These are phyloP conservation scores for Beauveria sp. DNA, from an alignment of 2,329 filamentous ascomycete genomes.

Conservation along the genomic window DNA sequence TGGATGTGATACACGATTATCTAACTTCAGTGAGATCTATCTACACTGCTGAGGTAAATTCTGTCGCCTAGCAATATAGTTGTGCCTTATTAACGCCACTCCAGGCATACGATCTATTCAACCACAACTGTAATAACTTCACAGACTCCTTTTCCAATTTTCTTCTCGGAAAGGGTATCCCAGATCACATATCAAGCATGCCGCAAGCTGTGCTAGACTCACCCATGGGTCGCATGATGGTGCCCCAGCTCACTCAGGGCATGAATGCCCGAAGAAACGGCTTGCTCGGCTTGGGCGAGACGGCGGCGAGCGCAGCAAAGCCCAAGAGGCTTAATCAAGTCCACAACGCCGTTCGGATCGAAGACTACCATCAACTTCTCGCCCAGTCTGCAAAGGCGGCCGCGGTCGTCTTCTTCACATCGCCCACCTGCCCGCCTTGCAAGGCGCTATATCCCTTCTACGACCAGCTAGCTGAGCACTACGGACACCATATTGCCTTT, in stretches of 20 bases:
- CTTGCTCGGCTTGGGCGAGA: slow-evolving; percentile 44
- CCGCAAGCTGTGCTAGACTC: slow-evolving; percentile 79
- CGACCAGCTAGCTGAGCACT: slow-evolving; percentile 69
- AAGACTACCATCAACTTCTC: slow-evolving; percentile 29
- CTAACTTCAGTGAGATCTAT: slow-evolving; percentile 74
- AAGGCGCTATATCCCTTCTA: slow-evolving; percentile 75
- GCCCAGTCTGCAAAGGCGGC: slow-evolving; percentile 58
- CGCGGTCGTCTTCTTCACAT: slow-evolving; percentile 88
- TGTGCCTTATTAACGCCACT: neutral
- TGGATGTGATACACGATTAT: slow-evolving; percentile 80
- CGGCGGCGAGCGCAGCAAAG: slow-evolving; percentile 14
- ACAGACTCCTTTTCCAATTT: slow-evolving; percentile 89
- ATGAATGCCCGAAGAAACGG: slow-evolving; percentile 44
- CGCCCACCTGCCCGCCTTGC: slow-evolving; percentile 77
- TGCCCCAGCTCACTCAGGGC: slow-evolving; percentile 56
- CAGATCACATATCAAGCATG: slow-evolving; percentile 75
- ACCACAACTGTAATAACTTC: slow-evolving; percentile 97
- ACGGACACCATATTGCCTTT: slow-evolving; percentile 58
- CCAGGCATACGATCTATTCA: slow-evolving; percentile 80
- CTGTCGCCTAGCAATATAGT: neutral
- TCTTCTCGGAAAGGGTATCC: slow-evolving; percentile 79
- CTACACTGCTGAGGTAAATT: slow-evolving; percentile 66
- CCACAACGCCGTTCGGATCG: slow-evolving; percentile 45
- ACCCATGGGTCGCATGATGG: slow-evolving; percentile 80
- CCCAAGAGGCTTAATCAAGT: slow-evolving; percentile 35